Evolutionary conservation across 176 grass and related monocot species (phyloP), one percentile per base, ranked within the genome.

Genomic region (Juncus inflexus): DNA sequence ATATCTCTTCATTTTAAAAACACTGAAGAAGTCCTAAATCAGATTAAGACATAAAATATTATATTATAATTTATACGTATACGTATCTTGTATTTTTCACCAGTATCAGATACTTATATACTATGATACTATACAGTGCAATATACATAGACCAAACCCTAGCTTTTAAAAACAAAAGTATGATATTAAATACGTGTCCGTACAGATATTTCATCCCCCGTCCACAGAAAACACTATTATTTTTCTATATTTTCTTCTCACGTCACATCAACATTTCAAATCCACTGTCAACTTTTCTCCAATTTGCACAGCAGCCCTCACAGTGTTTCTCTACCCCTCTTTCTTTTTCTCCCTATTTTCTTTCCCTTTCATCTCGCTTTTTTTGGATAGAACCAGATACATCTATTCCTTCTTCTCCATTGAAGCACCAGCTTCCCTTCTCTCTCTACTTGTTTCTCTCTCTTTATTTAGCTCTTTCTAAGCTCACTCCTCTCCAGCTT

Each of bases 191-290:
- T 62, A 83, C 41, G 1, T 2, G 8, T 14, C 60, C 74, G 76
- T 76, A 77, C 78, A 36, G 50, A 84, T 74, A 76, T 91, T 82
- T 91, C 78, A 72, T 69, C 54, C 49, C 53, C 74, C 77, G 47
- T 62, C 64, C 55, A 1, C 42, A 15, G 19, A 28, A 28, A 28
- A 8, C 75, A 36, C 8, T 45, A 62, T 35, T 66, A 2, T 55
- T 28, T 42, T 64, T 43, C 50, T 77, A 60, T 62, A 62, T 50
- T 52, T 85, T 84, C 74, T 89, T 56, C 67, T 81, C 62, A 43
- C 15, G 77, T 95, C 90, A 90, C 77, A 78, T 95, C 86, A 83
- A 61, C 79, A 83, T 95, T 86, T 83, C 69, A 74, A 73, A 76
- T 63, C 36, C 78, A 67, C 75, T 75, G 78, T 77, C 75, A 75